These are phyloP conservation scores for Hypoxylon sp. DNA, from an alignment of 2,329 filamentous ascomycete species.

Conservation along the genomic window DNA sequence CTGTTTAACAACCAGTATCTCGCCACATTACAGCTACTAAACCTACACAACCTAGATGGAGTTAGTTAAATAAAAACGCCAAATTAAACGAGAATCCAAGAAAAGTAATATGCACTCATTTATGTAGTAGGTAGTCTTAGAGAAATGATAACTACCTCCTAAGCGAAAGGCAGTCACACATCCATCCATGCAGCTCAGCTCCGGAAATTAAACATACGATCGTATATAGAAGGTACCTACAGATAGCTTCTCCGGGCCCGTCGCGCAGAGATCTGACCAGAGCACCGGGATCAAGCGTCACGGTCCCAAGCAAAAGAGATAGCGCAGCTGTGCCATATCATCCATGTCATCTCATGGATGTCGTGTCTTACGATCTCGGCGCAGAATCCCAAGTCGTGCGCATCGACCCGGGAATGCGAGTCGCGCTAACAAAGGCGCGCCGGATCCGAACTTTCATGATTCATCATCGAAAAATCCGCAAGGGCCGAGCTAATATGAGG, in stretches of 20 bases:
- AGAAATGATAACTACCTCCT: background rate
- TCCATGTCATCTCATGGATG: background rate
- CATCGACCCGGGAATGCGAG: constrained; percentile 19
- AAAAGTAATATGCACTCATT: background rate
- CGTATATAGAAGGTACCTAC: background rate
- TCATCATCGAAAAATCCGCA: constrained; percentile 24
- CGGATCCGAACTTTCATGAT: constrained; percentile 31
- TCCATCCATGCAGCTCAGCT: background rate
- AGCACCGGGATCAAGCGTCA: background rate
- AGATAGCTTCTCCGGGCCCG: background rate
- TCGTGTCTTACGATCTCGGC: constrained; percentile 6
- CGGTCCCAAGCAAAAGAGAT: background rate
- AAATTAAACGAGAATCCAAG: background rate
- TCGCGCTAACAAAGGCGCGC: constrained; percentile 5
- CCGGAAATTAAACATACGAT: background rate
- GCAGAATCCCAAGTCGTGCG: background rate
- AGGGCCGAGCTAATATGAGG: background rate
- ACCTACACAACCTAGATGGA: no score
- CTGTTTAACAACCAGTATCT: background rate
- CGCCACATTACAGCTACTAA: background rate
- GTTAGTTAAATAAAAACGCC: no score
- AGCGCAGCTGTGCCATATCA: background rate
- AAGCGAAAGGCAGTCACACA: background rate
- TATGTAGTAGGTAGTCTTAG: background rate
- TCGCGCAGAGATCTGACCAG: background rate